Evolutionary conservation across 106 monocot genomes (phyloP).

Genomic region (Dactylorhiza incarnata): DNA sequence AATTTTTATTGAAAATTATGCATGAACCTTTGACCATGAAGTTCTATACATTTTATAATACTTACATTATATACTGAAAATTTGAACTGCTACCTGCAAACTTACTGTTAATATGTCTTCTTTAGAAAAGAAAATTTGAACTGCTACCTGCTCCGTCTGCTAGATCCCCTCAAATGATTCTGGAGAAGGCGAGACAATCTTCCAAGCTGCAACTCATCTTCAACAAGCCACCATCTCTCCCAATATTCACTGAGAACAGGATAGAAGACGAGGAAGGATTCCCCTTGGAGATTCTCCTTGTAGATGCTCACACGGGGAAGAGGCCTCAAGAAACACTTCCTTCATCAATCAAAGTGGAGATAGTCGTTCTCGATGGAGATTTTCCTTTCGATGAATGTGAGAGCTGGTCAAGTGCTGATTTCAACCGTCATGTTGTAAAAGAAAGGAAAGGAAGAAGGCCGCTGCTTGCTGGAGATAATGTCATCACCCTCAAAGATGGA

Average conservation of each 20-base stretch:
- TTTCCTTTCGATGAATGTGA: conserved; percentile 4
- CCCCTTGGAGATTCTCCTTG: conserved; percentile 26
- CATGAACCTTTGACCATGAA: too few species aligned
- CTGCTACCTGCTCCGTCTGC: too few species aligned
- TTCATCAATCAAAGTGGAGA: conserved; percentile 13
- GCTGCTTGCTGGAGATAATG: conserved; percentile 14
- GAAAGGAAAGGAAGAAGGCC: conserved; percentile 22
- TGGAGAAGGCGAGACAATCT: conserved; percentile 6
- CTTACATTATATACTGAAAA: too few species aligned
- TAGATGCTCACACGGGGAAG: not conserved
- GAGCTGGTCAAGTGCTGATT: conserved; percentile 11
- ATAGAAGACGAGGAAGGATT: conserved; percentile 21
- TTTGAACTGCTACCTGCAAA: too few species aligned
- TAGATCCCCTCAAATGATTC: conserved; percentile 15
- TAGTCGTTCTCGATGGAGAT: conserved; percentile 26
- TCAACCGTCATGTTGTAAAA: conserved; percentile 8
- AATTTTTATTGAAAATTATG: too few species aligned
- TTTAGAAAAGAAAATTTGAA: not conserved
- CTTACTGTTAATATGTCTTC: not conserved
- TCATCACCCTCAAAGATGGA: conserved; percentile 19
- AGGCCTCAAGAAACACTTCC: not conserved
- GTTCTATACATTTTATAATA: too few species aligned
- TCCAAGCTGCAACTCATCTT: conserved; percentile 25
- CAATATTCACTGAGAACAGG: conserved; percentile 41
- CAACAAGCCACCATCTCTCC: conserved; percentile 12